Base-by-base conservation (phyloP, 768 basidiomycete genomes). In the Boletus eberwhitei region DNA sequence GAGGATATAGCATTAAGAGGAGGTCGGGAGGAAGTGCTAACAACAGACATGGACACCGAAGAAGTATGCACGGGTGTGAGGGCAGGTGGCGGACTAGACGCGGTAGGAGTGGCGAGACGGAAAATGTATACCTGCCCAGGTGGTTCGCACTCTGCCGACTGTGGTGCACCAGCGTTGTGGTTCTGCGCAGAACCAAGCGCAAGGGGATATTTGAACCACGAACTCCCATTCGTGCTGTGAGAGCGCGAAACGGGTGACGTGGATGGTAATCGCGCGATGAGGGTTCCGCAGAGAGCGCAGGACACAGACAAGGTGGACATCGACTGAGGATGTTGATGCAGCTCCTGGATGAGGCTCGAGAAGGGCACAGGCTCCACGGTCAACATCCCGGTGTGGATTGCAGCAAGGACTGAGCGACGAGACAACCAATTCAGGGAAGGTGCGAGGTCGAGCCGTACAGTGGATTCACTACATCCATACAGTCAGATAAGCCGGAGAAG, bases 371-470 rank as follows among this genome's bases (percentile, higher is more conserved):
- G 95, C 66, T 98, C 96, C 48, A 99, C 86, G 14, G 81, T 83
- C 29, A 99, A 80, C 65, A 94, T 89, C 0, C 93, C 93, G 9
- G 79, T 82, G 59, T 98, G 84, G 54, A 99, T 90, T 6, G 96
- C 96, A 24, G 84, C 73, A 4, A 86, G 78, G 22, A 98, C 88
- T 5, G 86, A 85, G 29, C 93, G 85, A 26, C 94, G 82, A 16
- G 89, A 88, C n/a, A 98, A 78, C 90, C 92, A 98, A 64, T 91
- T 94, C 34, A 99, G 75, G 13, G 93, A 90, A 0, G 95, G 92
- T 0, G 97, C 94, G n/a, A 90, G 75, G 66, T 98, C 97, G 17
- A 99, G 80, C 9, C 97, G 86, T 31, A 97, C 76, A 0, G 94
- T 92, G 0, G 96, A 92, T 62, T 99, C 96, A 22, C 94, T 68